Conservation (phyloP, 257 asterid genomes). For the Verbascum thapsus region DNA sequence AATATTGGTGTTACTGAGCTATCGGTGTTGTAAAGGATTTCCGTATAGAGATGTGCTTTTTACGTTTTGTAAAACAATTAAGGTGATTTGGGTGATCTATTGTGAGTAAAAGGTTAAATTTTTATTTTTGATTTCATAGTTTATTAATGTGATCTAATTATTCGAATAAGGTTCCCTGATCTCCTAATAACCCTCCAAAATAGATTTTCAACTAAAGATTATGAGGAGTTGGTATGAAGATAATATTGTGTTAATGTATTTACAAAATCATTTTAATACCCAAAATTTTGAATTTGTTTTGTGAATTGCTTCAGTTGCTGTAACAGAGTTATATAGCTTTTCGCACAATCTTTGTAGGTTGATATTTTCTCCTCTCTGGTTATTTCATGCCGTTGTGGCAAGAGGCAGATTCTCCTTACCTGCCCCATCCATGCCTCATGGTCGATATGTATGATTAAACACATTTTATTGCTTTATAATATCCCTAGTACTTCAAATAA, state of each 20-base stretch:
- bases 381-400: conserved; percentile 91
- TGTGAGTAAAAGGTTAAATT: neutral
- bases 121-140: neutral
- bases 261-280: neutral
- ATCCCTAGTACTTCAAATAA: conserved; percentile 1
- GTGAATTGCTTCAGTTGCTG: conserved; percentile 11
- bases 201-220: neutral
- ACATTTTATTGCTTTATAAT: conserved; percentile 22
- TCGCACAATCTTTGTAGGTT: conserved; percentile 52
- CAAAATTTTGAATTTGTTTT: conserved; percentile 2
- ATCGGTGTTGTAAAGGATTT: too few relatives aligned
- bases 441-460: conserved; percentile 71
- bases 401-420: conserved; percentile 98
- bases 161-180: neutral
- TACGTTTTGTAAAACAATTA: conserved; percentile 8
- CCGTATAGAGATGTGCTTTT: conserved; percentile 13
- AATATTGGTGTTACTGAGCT: neutral
- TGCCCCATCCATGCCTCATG: conserved; percentile 95
- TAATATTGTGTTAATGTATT: neutral
- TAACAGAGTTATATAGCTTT: neutral
- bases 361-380: conserved; percentile 83
- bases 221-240: conserved; percentile 3
- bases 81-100: neutral
- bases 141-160: conserved; percentile 10
- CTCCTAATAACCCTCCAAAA: neutral